Evolutionary conservation across 2,329 filamentous ascomycete species (phyloP).

Genomic region (Graphiopsis chlorocephala): DNA sequence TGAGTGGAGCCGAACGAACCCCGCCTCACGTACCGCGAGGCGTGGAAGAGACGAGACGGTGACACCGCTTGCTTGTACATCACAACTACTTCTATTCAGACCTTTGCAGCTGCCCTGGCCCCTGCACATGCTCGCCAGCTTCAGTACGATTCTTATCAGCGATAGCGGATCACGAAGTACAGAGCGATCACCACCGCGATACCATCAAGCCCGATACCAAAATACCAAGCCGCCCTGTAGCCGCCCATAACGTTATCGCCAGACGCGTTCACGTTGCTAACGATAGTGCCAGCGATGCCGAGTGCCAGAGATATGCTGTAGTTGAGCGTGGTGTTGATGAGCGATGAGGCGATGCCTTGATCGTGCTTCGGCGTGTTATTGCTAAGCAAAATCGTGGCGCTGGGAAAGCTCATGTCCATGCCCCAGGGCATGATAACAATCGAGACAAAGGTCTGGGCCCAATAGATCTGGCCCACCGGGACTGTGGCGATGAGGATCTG

Average conservation of each 20-base stretch:
- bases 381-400: constrained; percentile 59
- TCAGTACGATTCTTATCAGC: too few relatives aligned
- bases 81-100: not conserved
- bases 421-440: constrained; percentile 52
- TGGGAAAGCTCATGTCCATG: constrained; percentile 66
- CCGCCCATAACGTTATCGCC: constrained; percentile 37
- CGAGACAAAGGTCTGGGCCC: constrained; percentile 60
- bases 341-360: constrained; percentile 53
- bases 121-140: not conserved
- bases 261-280: constrained; percentile 45
- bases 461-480: constrained; percentile 59
- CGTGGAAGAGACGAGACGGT: not conserved
- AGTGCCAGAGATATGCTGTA: constrained; percentile 66
- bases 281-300: constrained; percentile 64
- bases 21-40: not conserved
- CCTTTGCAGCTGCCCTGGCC: not conserved
- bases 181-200: not conserved
- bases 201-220: constrained; percentile 34
- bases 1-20: not conserved
- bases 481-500: constrained; percentile 43
- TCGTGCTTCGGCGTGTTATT: constrained; percentile 48
- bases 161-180: not conserved
- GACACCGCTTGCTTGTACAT: not conserved
- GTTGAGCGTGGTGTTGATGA: constrained; percentile 66
- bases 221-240: constrained; percentile 43